Evolutionary conservation across 106 monocot genomes (phyloP), one percentile per base, ranked within the genome.

Genomic region (Cymbidium sinense): DNA sequence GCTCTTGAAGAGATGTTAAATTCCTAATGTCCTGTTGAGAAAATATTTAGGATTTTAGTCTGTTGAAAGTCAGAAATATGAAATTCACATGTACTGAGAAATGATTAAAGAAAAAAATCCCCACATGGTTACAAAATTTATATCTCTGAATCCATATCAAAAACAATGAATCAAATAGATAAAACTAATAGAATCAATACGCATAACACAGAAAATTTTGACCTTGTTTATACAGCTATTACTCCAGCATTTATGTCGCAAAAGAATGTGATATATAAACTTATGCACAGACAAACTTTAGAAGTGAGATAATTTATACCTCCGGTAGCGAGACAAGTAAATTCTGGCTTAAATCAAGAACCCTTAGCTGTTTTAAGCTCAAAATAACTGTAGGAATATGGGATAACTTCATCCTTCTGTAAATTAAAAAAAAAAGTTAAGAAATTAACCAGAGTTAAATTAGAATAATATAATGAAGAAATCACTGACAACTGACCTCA

Each of bases 321-420:
- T 88, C 74, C 15, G 98, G 94, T 41, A 99, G 27, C 43, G 87
- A 78, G 73, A 70, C 44, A 79, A 99, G 79, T 33, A 76, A 51
- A 82, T 99, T 99, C 80, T 99, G 92, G 81, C 92, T 92, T 58
- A 99, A 79, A 75, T 95, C 86, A 50, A 99, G 92, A 86, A 99
- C 84, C 39, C 82, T 74, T 29, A 99, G 76, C 33, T 78, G 75
- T 47, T 31, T 74, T 70, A 92, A 82, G 55, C 65, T 74, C 79
- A 95, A 34, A 75, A 99, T 54, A 25, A 84, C 83, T 55, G 77
- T 65, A 50, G 98, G 94, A 62, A 99, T 73, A 78, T 87, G 82
- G 19, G 52, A 44, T 18, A 92, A 80, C 80, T 88, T 85, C 88
- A 95, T 90, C 74, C 95, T 74, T 80, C 98, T 99, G 86, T 80